Base-by-base conservation (phyloP, 2,329 filamentous ascomycete genomes). In the Fonsecaea monophora region DNA sequence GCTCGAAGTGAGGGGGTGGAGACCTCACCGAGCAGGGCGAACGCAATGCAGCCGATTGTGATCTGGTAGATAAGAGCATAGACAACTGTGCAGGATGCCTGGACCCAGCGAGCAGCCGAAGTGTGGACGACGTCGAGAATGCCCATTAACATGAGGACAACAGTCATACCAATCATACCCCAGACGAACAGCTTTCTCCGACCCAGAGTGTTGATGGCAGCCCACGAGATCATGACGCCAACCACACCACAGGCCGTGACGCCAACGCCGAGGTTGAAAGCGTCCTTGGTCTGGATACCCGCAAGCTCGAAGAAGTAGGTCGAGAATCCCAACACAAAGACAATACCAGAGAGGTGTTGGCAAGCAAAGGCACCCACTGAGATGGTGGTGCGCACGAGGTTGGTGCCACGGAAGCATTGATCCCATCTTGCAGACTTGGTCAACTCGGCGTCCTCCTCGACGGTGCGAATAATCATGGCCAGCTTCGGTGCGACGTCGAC, bases 261-360 rank as follows among this genome's bases (percentile, higher is more conserved):
- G 10, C 77, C 77, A 9, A 80, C 77, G 4, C 77, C 78, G 21
- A 79, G 74, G n/a, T 77, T 72, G 63, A 81, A 81, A 0, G 79
- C 76, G 48, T 78, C 65, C 15, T 74, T 74, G n/a, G 72, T 70
- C n/a, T 71, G 65, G 37, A 80, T 70, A 30, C 74, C 74, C 15
- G 73, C 72, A 37, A 72, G 78, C 57, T 82, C 73, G 74, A 84
- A 83, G 76, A 84, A 84, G 72, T 83, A 84, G 3, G 79, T 82
- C 4, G 77, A 77, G 70, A 80, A 82, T 35, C 79, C 79, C 34
- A 78, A 70, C 6, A 82, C 78, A 60, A 82, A 78, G 74, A 79
- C 72, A 53, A 80, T 77, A 1, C 79, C 80, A n/a, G 77, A 78
- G 4, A 82, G 69, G 62, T 80, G 77, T 64, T 83, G 80, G 57